phyloP scores from a whole-genome alignment of 164 flowering plant species.

The Vitis labrusca region DNA sequence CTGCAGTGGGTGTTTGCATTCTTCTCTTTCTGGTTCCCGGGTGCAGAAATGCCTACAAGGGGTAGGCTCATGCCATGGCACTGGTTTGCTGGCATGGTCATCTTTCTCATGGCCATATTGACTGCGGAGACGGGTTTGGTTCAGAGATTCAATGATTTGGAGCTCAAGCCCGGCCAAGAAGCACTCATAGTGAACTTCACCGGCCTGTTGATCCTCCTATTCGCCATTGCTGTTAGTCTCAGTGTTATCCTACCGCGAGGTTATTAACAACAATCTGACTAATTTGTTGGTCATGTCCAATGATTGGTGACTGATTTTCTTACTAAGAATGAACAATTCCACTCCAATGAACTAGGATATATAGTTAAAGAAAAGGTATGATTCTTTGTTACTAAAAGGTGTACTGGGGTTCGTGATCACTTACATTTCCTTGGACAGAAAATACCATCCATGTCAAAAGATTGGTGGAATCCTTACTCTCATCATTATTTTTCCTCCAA shows the following conservation, averaged over 20 bases:
- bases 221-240: slow-evolving; percentile 47
- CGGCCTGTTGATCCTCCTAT: slow-evolving; percentile 59
- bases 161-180: slow-evolving; percentile 27
- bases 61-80: slow-evolving; percentile 66
- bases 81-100: slow-evolving; percentile 42
- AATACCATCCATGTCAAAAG: too few species aligned
- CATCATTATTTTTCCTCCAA: too few species aligned
- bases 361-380: too few species aligned
- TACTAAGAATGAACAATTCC: too few species aligned
- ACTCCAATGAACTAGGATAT: too few species aligned
- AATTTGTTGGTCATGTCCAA: too few species aligned
- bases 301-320: too few species aligned
- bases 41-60: slow-evolving; percentile 34
- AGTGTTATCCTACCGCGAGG: slow-evolving; percentile 40
- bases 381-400: too few species aligned
- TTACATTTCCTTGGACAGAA: too few species aligned
- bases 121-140: slow-evolving; percentile 51
- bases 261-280: background rate
- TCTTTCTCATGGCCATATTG: slow-evolving; percentile 49
- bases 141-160: slow-evolving; percentile 23
- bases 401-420: too few species aligned
- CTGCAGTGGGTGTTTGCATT: slow-evolving; percentile 54
- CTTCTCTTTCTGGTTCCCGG: slow-evolving; percentile 51
- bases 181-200: slow-evolving; percentile 62
- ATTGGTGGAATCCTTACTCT: too few species aligned